phyloP scores from a whole-genome alignment of 148 eudicot genomes.

The Spergularia bocconei region DNA sequence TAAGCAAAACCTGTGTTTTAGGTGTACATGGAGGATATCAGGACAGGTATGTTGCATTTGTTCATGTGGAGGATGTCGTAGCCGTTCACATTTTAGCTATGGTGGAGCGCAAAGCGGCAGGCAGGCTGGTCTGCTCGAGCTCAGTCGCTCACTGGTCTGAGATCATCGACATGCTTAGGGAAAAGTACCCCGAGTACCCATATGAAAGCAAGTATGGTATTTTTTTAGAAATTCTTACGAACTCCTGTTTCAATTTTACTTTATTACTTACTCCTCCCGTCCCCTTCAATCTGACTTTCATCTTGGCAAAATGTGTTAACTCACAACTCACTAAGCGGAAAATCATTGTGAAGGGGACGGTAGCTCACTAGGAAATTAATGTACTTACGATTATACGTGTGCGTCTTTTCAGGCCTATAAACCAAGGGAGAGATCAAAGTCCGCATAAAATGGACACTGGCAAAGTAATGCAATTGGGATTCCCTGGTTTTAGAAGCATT shows the following conservation, averaged over 20 bases:
- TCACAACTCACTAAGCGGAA: too few relatives aligned
- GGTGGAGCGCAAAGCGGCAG: constrained; percentile 62
- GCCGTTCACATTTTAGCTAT: constrained; percentile 65
- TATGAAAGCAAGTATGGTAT: constrained; percentile 47
- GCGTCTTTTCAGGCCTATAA: constrained; percentile 32
- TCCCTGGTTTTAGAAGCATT: constrained; percentile 51
- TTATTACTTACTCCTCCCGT: too few relatives aligned
- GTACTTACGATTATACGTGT: neutral
- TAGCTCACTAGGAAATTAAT: too few relatives aligned
- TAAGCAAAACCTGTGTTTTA: constrained; percentile 2
- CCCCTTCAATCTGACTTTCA: too few relatives aligned
- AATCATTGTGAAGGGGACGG: too few relatives aligned
- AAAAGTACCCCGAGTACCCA: constrained; percentile 65
- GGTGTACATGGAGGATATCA: constrained; percentile 53
- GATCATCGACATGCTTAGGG: constrained; percentile 50
- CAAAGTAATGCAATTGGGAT: constrained; percentile 59
- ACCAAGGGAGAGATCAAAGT: constrained; percentile 40
- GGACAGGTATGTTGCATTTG: constrained; percentile 49
- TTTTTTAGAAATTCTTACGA: neutral
- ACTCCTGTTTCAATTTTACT: too few relatives aligned
- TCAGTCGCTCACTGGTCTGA: constrained; percentile 67
- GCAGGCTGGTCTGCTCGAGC: constrained; percentile 60
- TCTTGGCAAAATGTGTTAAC: too few relatives aligned
- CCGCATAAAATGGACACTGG: constrained; percentile 51
- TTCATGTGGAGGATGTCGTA: constrained; percentile 57